Percentiles rank a stretch among this genome's conserved stretches.
Evolutionary conservation across 805 yeast genomes (phyloP).

Genomic region (Kazachstania kunashirensis): DNA sequence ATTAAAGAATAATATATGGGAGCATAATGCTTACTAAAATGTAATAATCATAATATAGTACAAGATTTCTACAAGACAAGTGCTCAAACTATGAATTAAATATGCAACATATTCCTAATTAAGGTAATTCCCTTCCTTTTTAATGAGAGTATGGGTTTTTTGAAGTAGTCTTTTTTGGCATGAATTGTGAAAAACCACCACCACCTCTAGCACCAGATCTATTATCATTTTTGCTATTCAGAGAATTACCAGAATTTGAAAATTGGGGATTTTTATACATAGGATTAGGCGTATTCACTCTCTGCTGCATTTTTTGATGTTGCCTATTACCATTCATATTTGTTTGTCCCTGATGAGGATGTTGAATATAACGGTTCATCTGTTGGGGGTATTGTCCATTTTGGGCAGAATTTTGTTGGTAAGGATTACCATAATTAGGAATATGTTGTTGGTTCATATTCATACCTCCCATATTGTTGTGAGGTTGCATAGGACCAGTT

Average conservation of each 20-base stretch:
- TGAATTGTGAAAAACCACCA: conserved; percentile 27
- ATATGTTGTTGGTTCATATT: not conserved
- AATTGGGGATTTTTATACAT: not conserved
- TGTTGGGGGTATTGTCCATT: not conserved
- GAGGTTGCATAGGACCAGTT: not conserved
- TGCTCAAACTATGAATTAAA: no score
- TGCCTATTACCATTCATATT: not conserved
- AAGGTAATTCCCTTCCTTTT: no score
- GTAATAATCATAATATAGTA: no score
- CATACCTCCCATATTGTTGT: not conserved
- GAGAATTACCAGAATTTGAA: conserved; percentile 3
- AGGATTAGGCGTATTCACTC: conserved; percentile 3
- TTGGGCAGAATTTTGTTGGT: conserved; percentile 1
- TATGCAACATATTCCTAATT: no score
- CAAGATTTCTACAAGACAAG: no score
- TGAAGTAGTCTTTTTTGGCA: conserved; percentile 18
- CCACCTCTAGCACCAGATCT: conserved; percentile 10
- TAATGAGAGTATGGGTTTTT: conserved; percentile 23
- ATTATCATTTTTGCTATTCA: conserved; percentile 2
- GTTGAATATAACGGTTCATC: conserved; percentile 1
- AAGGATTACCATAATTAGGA: not conserved
- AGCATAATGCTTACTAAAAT: no score
- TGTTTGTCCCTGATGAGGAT: not conserved
- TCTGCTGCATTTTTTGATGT: conserved; percentile 1
- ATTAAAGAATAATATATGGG: no score